Conservation (phyloP, 768 basidiomycete species). For the Pleurotus sapidus region DNA sequence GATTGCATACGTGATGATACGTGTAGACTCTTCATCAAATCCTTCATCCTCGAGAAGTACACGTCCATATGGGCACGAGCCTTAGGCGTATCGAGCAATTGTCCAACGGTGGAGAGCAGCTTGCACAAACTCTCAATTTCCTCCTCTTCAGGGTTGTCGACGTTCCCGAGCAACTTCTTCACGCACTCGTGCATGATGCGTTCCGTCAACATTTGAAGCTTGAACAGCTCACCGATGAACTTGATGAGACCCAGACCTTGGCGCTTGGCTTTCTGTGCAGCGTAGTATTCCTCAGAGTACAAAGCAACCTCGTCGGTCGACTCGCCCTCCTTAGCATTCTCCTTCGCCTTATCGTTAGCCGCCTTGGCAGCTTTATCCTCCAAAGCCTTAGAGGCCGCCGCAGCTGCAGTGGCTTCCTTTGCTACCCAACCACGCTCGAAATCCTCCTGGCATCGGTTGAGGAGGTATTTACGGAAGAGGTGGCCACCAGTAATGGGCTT, state of each 20-base stretch:
- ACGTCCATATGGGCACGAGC: conserved; percentile 86
- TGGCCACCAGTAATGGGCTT: conserved; percentile 91
- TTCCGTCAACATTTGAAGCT: conserved; percentile 95
- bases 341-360: conserved; percentile 50
- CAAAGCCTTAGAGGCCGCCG: conserved; percentile 81
- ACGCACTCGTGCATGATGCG: conserved; percentile 99
- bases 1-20: conserved; percentile 89
- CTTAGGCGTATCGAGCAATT: conserved; percentile 75
- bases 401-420: conserved; percentile 83
- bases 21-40: conserved; percentile 69
- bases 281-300: conserved; percentile 95
- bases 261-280: conserved; percentile 95
- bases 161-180: conserved; percentile 91
- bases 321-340: conserved; percentile 18
- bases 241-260: conserved; percentile 96
- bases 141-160: conserved; percentile 95
- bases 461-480: conserved; percentile 94
- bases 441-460: conserved; percentile 96
- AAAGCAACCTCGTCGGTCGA: conserved; percentile 69
- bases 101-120: conserved; percentile 86
- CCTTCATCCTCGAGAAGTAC: conserved; percentile 90
- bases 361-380: conserved; percentile 81
- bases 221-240: conserved; percentile 98
- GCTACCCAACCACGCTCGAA: conserved; percentile 95
- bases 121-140: conserved; percentile 97